A percentile compares a stretch with the other conserved stretches of the same genome.
phyloP scores from a whole-genome alignment of 257 asterid species.

The Lithospermum erythrorhizon region DNA sequence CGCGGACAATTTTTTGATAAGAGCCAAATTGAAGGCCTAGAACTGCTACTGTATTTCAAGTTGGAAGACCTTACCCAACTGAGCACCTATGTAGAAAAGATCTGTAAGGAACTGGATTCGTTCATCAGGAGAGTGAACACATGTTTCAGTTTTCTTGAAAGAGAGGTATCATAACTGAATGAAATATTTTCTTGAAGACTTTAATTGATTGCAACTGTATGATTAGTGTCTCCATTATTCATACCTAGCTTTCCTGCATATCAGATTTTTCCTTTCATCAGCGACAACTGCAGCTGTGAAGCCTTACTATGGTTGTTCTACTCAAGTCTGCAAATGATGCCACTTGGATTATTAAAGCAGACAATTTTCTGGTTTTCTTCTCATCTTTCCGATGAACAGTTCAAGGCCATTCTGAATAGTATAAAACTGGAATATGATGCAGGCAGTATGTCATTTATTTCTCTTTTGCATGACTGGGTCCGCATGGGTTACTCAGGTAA shows the following conservation, averaged over 20 bases:
- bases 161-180: constrained; percentile 35
- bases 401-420: constrained; percentile 35
- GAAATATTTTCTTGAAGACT: background rate
- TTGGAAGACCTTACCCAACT: constrained; percentile 29
- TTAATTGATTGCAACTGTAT: background rate
- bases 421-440: constrained; percentile 33
- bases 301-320: constrained; percentile 58
- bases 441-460: constrained; percentile 33
- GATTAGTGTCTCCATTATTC: background rate
- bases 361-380: constrained; percentile 61
- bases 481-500: constrained; percentile 63
- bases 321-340: constrained; percentile 60
- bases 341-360: constrained; percentile 71
- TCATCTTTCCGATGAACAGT: constrained; percentile 47
- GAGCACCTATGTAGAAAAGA: constrained; percentile 36
- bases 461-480: constrained; percentile 40
- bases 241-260: constrained; percentile 25
- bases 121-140: constrained; percentile 36
- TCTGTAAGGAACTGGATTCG: constrained; percentile 44
- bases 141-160: constrained; percentile 42
- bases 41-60: constrained; percentile 36
- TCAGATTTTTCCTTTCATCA: constrained; percentile 56
- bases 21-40: constrained; percentile 48
- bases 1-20: constrained; percentile 36
- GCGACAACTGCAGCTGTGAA: constrained; percentile 41